Evolutionary conservation across 257 asterid genomes (phyloP).

Genomic region (Solanum etuberosum): DNA sequence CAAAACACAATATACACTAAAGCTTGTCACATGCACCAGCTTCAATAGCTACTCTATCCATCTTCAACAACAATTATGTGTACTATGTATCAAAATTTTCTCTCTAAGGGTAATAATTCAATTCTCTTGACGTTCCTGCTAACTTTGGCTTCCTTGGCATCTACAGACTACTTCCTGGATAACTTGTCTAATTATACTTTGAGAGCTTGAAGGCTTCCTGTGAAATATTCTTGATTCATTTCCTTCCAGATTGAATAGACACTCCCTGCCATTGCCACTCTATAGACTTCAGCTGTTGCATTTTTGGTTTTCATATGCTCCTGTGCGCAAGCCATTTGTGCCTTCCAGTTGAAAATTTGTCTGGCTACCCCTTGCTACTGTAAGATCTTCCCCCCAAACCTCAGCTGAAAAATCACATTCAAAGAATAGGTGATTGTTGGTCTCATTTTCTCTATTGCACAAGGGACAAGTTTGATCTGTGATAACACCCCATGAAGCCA

Average conservation of each 20-base stretch:
- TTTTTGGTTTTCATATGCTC: background rate
- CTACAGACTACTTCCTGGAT: background rate
- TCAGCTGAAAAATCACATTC: background rate
- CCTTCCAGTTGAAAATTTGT: background rate
- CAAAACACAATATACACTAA: background rate
- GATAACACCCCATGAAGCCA: background rate
- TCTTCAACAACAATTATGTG: background rate
- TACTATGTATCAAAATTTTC: background rate
- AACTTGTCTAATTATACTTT: background rate
- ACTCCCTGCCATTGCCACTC: background rate
- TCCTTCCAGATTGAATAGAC: background rate
- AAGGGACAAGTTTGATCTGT: background rate
- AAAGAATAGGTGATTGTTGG: background rate
- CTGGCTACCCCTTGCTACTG: background rate
- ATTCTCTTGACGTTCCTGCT: background rate
- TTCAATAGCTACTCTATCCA: background rate
- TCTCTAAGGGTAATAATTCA: background rate
- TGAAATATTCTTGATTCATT: background rate
- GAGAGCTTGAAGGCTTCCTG: background rate
- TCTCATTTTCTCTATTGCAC: background rate
- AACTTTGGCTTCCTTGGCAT: background rate
- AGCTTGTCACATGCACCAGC: background rate
- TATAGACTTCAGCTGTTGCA: background rate
- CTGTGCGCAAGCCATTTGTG: background rate
- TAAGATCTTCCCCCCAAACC: background rate